Conservation (phyloP, 257 asterid genomes). For the Thymus mandschuricus region DNA sequence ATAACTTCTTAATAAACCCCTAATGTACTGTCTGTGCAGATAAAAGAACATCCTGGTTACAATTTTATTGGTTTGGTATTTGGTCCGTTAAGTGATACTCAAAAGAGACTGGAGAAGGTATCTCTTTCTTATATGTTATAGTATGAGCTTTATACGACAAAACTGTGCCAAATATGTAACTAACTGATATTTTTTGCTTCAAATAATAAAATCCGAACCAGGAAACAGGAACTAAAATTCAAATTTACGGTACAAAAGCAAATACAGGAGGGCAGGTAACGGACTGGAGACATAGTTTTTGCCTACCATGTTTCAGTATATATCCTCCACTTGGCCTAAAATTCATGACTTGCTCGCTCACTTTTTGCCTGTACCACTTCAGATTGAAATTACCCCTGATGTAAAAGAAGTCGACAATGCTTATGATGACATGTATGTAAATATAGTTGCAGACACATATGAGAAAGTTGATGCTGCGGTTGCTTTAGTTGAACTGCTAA, state of each 20-base stretch:
- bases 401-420: conserved; percentile 48
- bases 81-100: conserved; percentile 74
- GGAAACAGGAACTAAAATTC: conserved; percentile 96
- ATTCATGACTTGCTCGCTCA: background rate
- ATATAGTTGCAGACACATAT: conserved; percentile 80
- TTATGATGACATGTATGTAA: conserved; percentile 72
- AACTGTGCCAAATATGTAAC: conserved; percentile 16
- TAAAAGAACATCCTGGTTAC: conserved; percentile 72
- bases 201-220: conserved; percentile 40
- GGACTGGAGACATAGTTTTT: conserved; percentile 8
- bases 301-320: conserved; percentile 11
- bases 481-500: conserved; percentile 75
- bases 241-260: conserved; percentile 70
- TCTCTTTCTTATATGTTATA: conserved; percentile 14
- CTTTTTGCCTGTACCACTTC: conserved; percentile 13
- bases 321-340: conserved; percentile 3
- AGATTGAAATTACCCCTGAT: conserved; percentile 78
- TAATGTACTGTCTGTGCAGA: conserved; percentile 53
- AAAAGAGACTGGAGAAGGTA: conserved; percentile 90
- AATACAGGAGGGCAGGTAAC: conserved; percentile 72
- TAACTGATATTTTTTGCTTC: conserved; percentile 21
- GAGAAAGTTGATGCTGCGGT: conserved; percentile 94
- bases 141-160: conserved; percentile 24
- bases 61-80: conserved; percentile 64
- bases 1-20: conserved; percentile 27